Percentiles rank a stretch among this genome's conserved stretches.
Evolutionary conservation across 176 grass and related monocot genomes (phyloP).

Genomic region (Saccharum spontaneum): DNA sequence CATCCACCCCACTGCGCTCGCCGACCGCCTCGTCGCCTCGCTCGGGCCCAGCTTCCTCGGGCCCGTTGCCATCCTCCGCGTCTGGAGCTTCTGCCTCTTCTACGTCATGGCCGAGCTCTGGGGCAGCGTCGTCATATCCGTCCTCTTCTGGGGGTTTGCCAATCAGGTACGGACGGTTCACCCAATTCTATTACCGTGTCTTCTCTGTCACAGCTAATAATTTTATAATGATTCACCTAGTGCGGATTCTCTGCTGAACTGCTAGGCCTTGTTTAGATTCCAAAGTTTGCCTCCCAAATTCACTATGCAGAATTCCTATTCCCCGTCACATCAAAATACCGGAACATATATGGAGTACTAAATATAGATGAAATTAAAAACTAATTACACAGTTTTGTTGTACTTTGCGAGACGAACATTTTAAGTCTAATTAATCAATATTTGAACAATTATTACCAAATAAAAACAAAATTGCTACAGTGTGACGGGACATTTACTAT

Average conservation of each 20-base stretch:
- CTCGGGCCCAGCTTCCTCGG: conserved; percentile 87
- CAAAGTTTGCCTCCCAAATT: too few species aligned
- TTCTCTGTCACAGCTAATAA: background rate
- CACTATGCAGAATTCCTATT: too few species aligned
- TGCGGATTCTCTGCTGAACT: background rate
- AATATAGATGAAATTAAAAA: too few species aligned
- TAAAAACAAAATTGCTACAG: too few species aligned
- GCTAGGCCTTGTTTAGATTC: too few species aligned
- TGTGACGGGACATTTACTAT: too few species aligned
- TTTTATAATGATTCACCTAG: background rate
- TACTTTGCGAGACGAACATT: too few species aligned
- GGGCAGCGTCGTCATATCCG: conserved; percentile 94
- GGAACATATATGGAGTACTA: too few species aligned
- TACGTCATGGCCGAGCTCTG: conserved; percentile 99
- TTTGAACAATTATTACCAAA: too few species aligned
- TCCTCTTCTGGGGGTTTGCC: conserved; percentile 95
- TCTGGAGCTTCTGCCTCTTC: conserved; percentile 98
- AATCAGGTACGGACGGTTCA: conserved; percentile 66
- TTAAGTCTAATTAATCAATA: too few species aligned
- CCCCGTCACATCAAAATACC: too few species aligned
- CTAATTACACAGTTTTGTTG: too few species aligned
- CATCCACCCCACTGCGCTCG: conserved; percentile 85
- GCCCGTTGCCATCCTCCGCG: conserved; percentile 75
- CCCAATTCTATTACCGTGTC: background rate
- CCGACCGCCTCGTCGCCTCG: conserved; percentile 60